Evolutionary conservation across 768 basidiomycete genomes (phyloP), one percentile per base, ranked within the genome.

Genomic region (Pseudohyphozyma bogoriensis): DNA sequence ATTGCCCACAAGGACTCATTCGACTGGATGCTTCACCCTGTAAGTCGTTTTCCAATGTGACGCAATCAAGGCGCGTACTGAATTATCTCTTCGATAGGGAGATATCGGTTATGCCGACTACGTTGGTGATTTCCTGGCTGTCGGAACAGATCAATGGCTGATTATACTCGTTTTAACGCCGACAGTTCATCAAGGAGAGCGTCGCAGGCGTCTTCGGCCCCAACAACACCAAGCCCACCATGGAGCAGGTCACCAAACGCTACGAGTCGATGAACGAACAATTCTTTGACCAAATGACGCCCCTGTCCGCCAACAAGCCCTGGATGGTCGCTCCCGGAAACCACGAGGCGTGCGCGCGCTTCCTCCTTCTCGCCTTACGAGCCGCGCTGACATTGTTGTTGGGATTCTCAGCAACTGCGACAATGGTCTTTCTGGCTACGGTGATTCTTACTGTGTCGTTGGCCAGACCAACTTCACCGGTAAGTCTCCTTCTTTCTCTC

Each of bases 241-340:
- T 24, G 2, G 49, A 40, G 9, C 29, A 57, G 33, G 56, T 60
- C 35, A 56, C 59, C 26, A 47, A 57, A 28, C 37, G 53, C 12
- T 65, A 66, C 59, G 65, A 67, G 51, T 47, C 42, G 22, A 45
- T 67, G 33, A 32, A 26, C 18, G 65, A 67, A 51, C 62, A 67
- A 52, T 67, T 63, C 59, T 67, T 58, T 36, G 62, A 67, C 54
- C 62, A 67, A 51, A 58, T 67, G 56, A 31, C 22, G 9, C 51
- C 60, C 0, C 40, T 72, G 56, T 65, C 71, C 15, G 57, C 68
- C 18, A 29, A 44, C 20, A 57, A 60, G 39, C 60, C 71, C 22
- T 72, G 71, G 66, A 71, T 72, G 70, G 70, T 72, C 22, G 39
- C 47, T 3, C 64, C 67, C 1, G 72, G 72, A 11, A 73, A 73